Evolutionary conservation across 139 green algal genomes (phyloP), one percentile per base, ranked within the genome.

Genomic region (Chara braunii): DNA sequence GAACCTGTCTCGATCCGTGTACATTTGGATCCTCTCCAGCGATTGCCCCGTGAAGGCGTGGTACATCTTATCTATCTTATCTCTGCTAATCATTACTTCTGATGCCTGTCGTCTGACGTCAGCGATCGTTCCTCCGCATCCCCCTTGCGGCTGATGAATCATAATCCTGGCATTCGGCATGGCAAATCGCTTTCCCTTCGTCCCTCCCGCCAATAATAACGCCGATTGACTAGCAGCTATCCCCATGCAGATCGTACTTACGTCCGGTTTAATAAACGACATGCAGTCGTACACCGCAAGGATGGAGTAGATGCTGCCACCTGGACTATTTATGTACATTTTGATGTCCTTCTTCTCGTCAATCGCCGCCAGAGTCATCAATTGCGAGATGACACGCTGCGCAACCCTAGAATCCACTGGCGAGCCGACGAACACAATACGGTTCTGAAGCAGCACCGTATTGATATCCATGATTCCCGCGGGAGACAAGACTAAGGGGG

Each of bases 251-350:
- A 77, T 50, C 23, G 68, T 77, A 18, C 26, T 35, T 3, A 97
- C 65, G 11, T 89, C 75, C 1, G 80, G 80, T 36, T 64, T 71
- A 11, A 74, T 69, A 56, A 54, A 74, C 0, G 65, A 12, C 57
- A 77, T 77, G 32, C 40, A 57, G 40, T 77, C 68, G 61, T 71
- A 77, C 43, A 77, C 64, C 34, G 60, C 59, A 9, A 77, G 68
- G 24, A 77, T 29, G 31, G 59, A 72, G 53, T 77, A 77, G 33
- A 48, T 74, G 44, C 59, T 73, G 24, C 68, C 68, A 2, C 68
- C 68, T 67, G 65, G 43, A 35, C 80, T 94, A 78, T 97, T 97
- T 75, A 97, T 95, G 79, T 97, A 97, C 28, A 97, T 67, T 51
- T 88, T 86, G 58, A 97, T 96, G 18, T 95, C 87, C 43, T 87